A percentile compares a stretch with the other conserved stretches of the same genome.
phyloP scores from a whole-genome alignment of 2,329 filamentous ascomycete genomes.

The Verticillium nubilum region DNA sequence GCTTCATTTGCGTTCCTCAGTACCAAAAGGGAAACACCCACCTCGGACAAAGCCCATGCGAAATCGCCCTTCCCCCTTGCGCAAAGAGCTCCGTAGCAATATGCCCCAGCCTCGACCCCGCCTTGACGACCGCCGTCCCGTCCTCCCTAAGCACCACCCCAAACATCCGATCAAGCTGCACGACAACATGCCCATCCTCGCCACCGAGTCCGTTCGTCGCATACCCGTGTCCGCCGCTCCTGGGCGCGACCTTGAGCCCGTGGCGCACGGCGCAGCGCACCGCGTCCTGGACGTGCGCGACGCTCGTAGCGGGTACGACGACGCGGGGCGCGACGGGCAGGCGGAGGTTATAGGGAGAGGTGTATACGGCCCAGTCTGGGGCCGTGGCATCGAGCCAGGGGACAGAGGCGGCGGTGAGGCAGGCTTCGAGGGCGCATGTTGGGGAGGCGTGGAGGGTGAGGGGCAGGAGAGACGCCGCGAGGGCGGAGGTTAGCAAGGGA shows the following conservation, averaged over 20 bases:
- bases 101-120: constrained; percentile 44
- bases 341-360: constrained; percentile 23
- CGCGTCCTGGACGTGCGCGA: constrained; percentile 37
- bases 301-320: constrained; percentile 36
- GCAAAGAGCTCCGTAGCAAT: constrained; percentile 32
- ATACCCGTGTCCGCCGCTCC: constrained; percentile 47
- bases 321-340: constrained; percentile 30
- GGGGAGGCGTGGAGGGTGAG: background rate
- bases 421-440: background rate
- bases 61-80: constrained; percentile 33
- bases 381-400: constrained; percentile 15
- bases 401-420: constrained; percentile 15
- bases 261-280: constrained; percentile 36
- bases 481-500: background rate
- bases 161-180: constrained; percentile 40
- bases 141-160: constrained; percentile 33
- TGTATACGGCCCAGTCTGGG: constrained; percentile 12
- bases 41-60: constrained; percentile 49
- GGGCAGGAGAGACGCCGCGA: background rate
- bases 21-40: constrained; percentile 21
- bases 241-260: constrained; percentile 41
- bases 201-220: constrained; percentile 42
- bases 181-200: constrained; percentile 39
- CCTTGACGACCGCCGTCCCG: constrained; percentile 35
- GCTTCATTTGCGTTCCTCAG: background rate